phyloP scores from a whole-genome alignment of 2,329 filamentous ascomycete species.

The Aspergillus latus region DNA sequence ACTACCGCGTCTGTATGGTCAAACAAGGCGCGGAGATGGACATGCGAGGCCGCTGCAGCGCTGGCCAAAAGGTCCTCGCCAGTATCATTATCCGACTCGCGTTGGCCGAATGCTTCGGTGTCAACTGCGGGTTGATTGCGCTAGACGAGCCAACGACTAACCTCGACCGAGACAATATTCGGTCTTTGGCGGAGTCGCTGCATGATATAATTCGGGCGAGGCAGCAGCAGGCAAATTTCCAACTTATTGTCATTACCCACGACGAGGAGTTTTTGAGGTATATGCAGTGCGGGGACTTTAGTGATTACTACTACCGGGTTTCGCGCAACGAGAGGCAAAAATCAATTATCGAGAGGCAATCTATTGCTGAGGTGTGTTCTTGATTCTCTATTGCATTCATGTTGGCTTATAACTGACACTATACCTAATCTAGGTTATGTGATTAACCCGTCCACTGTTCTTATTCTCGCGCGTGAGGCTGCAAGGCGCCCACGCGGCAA shows the following conservation, averaged over 20 bases:
- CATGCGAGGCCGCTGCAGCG: conserved; percentile 96
- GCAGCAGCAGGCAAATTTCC: conserved; percentile 87
- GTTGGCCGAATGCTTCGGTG: conserved; percentile 91
- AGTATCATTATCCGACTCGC: conserved; percentile 97
- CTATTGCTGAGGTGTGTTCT: conserved; percentile 48
- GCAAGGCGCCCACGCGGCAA: too few species aligned
- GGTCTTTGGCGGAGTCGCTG: conserved; percentile 78
- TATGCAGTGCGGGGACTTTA: conserved; percentile 93
- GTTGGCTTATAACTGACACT: not conserved
- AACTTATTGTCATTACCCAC: conserved; percentile 97
- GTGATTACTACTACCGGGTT: conserved; percentile 87
- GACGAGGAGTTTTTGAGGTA: conserved; percentile 92
- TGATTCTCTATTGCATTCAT: not conserved
- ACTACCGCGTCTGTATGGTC: conserved; percentile 97
- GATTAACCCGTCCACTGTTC: conserved; percentile 4
- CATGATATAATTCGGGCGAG: conserved; percentile 83
- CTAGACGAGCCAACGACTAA: conserved; percentile 98
- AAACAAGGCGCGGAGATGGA: conserved; percentile 98
- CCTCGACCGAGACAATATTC: conserved; percentile 91
- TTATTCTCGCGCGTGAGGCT: not conserved
- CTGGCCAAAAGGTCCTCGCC: conserved; percentile 93
- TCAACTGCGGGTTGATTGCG: conserved; percentile 93
- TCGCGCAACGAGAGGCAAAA: conserved; percentile 81
- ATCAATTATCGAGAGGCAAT: conserved; percentile 73
- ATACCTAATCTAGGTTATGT: not conserved